Evolutionary conservation across 2,329 filamentous ascomycete genomes (phyloP).

Genomic region (Fusarium subglutinans): DNA sequence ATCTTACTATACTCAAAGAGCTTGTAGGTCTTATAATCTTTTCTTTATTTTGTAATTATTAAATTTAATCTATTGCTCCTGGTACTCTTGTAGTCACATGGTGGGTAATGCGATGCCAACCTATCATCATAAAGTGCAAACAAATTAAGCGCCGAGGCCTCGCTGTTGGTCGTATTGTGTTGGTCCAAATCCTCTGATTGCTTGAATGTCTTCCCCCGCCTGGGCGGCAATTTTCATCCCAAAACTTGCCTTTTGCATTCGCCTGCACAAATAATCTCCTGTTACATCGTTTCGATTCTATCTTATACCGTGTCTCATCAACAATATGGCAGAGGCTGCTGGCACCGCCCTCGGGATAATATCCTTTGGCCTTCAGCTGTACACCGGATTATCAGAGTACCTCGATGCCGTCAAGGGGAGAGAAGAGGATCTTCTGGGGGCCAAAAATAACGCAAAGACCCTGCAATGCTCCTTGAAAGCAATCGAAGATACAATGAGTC

Average conservation of each 20-base stretch:
- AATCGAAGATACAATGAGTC: accelerated
- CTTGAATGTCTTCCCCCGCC: neutral
- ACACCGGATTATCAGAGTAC: neutral
- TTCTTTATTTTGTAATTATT: too few species aligned
- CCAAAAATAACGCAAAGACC: neutral
- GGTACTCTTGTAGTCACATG: neutral
- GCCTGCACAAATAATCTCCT: neutral
- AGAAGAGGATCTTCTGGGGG: neutral
- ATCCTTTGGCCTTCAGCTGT: neutral
- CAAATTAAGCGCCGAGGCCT: neutral
- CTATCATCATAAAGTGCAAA: neutral
- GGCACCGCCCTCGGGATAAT: neutral
- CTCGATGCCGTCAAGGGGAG: neutral
- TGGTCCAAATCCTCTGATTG: neutral
- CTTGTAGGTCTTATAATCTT: neutral
- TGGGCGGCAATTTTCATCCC: neutral
- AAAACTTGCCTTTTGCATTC: neutral
- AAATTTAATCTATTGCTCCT: too few species aligned
- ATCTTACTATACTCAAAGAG: too few species aligned
- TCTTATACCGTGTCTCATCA: neutral
- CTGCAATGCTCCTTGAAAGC: accelerated
- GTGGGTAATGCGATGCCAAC: accelerated
- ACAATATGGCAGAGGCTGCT: neutral
- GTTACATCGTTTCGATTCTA: neutral
- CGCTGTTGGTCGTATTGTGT: neutral